A percentile compares a stretch with the other conserved stretches of the same genome.
Conservation (phyloP, 352 stramenopile genomes). For the Globisporangium paddicum region DNA sequence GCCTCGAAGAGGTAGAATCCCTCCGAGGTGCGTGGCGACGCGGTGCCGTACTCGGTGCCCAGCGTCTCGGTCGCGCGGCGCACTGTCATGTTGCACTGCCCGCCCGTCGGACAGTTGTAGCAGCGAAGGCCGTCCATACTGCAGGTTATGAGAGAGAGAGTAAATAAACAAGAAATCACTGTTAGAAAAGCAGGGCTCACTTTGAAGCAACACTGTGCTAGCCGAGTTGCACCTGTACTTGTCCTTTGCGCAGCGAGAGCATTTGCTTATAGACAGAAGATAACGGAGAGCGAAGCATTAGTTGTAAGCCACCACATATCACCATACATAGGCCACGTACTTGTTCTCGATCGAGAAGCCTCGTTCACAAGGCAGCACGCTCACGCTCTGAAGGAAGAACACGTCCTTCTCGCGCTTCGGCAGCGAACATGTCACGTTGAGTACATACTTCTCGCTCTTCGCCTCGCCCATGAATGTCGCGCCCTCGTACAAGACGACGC, state of each 20-base stretch:
- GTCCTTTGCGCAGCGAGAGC: conserved; percentile 40
- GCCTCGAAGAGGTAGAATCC: conserved; percentile 57
- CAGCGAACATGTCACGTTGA: conserved; percentile 44
- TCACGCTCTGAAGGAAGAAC: conserved; percentile 27
- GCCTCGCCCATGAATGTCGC: conserved; percentile 29
- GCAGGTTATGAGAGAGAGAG: neutral
- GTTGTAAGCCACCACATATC: neutral
- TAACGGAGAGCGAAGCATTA: conserved; percentile 11
- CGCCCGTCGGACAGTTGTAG: conserved; percentile 46
- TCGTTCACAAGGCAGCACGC: conserved; percentile 32
- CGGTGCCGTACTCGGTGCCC: conserved; percentile 35
- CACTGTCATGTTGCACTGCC: conserved; percentile 43
- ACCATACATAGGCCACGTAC: conserved; percentile 11
- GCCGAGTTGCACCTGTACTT: conserved; percentile 34
- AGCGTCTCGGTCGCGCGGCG: conserved; percentile 49
- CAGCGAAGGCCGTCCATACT: conserved; percentile 57
- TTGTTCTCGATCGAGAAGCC: conserved; percentile 40
- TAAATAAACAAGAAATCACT: neutral
- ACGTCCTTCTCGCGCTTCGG: conserved; percentile 20
- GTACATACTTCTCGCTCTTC: conserved; percentile 20
- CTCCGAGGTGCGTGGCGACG: conserved; percentile 45
- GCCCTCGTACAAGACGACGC: conserved; percentile 36
- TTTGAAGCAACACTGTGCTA: neutral
- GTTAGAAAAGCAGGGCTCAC: neutral
- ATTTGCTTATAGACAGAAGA: no score